phyloP scores from a whole-genome alignment of 2,329 filamentous ascomycete species.

The Fusarium praegraminearum region DNA sequence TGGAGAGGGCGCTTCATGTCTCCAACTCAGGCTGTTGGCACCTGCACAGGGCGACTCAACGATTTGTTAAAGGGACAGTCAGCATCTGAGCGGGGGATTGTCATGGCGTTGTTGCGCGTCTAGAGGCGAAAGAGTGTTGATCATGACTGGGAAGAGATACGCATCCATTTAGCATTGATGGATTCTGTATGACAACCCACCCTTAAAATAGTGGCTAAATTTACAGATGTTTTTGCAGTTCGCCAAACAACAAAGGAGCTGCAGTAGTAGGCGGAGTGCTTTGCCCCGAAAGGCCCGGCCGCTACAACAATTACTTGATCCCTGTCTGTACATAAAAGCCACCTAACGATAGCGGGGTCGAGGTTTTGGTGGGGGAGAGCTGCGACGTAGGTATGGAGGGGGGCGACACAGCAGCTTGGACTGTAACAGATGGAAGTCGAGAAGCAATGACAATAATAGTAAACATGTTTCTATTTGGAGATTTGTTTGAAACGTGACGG shows the following conservation, averaged over 20 bases:
- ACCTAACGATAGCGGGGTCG: slow-evolving; percentile 37
- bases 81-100: slow-evolving; percentile 20
- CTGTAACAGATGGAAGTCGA: not conserved
- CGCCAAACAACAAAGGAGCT: slow-evolving; percentile 35
- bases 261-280: slow-evolving; percentile 46
- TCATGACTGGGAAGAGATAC: slow-evolving; percentile 3
- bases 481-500: not conserved
- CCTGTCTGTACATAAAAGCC: slow-evolving; percentile 23
- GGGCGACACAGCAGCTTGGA: slow-evolving; percentile 23
- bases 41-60: slow-evolving; percentile 32
- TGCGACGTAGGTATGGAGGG: slow-evolving; percentile 26
- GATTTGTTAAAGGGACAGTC: slow-evolving; percentile 29
- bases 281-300: slow-evolving; percentile 44
- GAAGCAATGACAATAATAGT: not conserved
- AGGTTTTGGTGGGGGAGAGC: slow-evolving; percentile 43
- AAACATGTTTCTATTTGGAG: not conserved
- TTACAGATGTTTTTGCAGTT: slow-evolving; percentile 33
- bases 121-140: slow-evolving; percentile 3
- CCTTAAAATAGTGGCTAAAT: slow-evolving; percentile 27
- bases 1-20: slow-evolving; percentile 27
- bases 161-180: slow-evolving; percentile 7
- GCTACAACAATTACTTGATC: slow-evolving; percentile 29
- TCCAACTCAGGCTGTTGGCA: slow-evolving; percentile 34
- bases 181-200: slow-evolving; percentile 11
- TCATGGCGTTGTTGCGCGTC: slow-evolving; percentile 6